Evolutionary conservation across 331 rosid genomes (phyloP), one percentile per base, ranked within the genome.

Genomic region (Malus hybrid): DNA sequence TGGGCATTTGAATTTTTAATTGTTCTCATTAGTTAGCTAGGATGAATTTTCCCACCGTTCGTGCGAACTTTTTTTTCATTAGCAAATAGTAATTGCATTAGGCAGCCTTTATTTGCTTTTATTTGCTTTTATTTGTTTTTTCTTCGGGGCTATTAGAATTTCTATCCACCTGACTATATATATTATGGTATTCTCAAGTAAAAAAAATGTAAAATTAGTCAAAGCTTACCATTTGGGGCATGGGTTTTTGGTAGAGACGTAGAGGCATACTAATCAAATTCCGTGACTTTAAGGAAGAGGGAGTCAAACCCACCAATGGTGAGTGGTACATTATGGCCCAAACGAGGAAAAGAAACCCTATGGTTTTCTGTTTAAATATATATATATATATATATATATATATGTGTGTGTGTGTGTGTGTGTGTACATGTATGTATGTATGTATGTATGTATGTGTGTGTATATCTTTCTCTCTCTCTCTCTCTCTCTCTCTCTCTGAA

Each of bases 201-300:
- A 50, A 16, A 46, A 15, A 50, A 50, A 50, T 50, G 56, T 16
- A 6, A 6, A 50, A 50, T 16, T 50, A 50, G 18, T 50, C 56
- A 50, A 3, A 50, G n/a, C 9, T 50, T 50, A 50, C 56, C 9
- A 50, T 50, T 48, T 15, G n/a, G 2, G 56, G 9, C n/a, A 50
- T 18, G n/a, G n/a, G 56, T 18, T 50, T 16, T 50, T 50, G 56
- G 56, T 15, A 50, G 56, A 15, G 56, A 50, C 9, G 44, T 30
- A 1, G 44, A 32, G 66, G 53, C 53, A 56, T 71, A 6, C 20
- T 7, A 20, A 33, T 71, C 5, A 55, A 71, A 71, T 20, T 61
- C 75, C 80, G 75, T 70, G 80, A 69, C 56, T 70, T 48, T 3
- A 71, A 64, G 75, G 75, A 33, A 33, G 3, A 18, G 34, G 53